phyloP scores from a whole-genome alignment of 805 yeast species.

The Suhomyces sp. region DNA sequence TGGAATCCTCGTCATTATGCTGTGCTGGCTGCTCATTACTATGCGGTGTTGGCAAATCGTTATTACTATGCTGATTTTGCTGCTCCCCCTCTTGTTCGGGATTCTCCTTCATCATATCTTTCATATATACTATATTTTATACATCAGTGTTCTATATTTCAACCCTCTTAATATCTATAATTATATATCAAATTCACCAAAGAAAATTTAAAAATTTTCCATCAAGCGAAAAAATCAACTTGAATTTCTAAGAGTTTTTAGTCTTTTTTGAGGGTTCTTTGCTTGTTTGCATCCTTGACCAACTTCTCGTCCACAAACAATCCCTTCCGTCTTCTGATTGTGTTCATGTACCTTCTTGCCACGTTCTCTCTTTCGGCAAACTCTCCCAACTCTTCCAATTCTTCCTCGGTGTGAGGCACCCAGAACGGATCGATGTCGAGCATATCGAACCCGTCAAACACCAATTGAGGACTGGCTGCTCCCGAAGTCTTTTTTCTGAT shows the following conservation, averaged over 20 bases:
- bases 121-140: background rate
- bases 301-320: conserved; percentile 86
- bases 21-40: background rate
- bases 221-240: background rate
- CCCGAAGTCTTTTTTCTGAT: conserved; percentile 92
- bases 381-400: conserved; percentile 89
- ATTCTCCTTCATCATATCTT: background rate
- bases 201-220: background rate
- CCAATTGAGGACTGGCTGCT: conserved; percentile 94
- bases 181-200: background rate
- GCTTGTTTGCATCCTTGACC: conserved; percentile 90
- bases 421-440: conserved; percentile 95
- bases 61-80: no score
- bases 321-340: conserved; percentile 82
- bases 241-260: no score
- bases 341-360: conserved; percentile 83
- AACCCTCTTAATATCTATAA: no score
- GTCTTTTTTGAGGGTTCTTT: conserved; percentile 79
- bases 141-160: background rate
- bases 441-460: conserved; percentile 82
- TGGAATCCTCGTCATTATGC: background rate
- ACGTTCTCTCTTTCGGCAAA: conserved; percentile 88
- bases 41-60: no score
- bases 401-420: conserved; percentile 98
- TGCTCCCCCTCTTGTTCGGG: background rate